Base-by-base conservation (phyloP, 345 rosid species). In the Camelina neglecta region DNA sequence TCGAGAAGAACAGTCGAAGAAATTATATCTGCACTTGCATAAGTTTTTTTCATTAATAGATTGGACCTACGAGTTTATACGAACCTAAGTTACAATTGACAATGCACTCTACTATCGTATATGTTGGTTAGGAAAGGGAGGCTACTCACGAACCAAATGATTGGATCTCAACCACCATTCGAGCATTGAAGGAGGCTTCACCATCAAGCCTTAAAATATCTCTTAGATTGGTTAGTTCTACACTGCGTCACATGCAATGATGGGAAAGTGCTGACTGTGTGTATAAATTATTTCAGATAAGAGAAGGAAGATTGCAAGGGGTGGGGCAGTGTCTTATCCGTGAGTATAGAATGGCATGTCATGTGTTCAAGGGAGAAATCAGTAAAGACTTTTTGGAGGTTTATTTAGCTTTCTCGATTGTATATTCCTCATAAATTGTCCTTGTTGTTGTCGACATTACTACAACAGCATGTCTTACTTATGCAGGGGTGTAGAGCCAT, bases 401-500 rank as follows among this genome's bases (percentile, higher is more conserved):
- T 73, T 36, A 35, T 3, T 57, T n/a, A 58, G 44, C 67, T 29
- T 42, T 72, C 31, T 21, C 36, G 8, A 50, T 36, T 13, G 41
- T 21, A 5, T 18, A 36, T 45, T 67, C 12, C 0, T 16, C 20
- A 3, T 41, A 45, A 45, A 45, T 2, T 45, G 16, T 48, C 36
- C 12, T 26, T 26, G 29, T 65, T 39, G 57, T 66, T 62, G 33
- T 11, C 18, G 5, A 18, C 31, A 57, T 36, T 31, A 1, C 6
- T 8, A 57, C 5, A 35, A 35, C 3, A 6, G 11, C 8, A 1
- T 24, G 7, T 49, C 42, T 73, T 74, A 15, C 20, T 73, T 55
- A 33, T 80, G 75, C 85, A 93, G 98, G 98, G 98, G 67, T 87
- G 88, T 79, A 86, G 98, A 82, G 92, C 98, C 61, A 81, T 91